Percentiles rank a stretch among this genome's conserved stretches.
phyloP scores from a whole-genome alignment of 2,329 filamentous ascomycete genomes.

The Botryosphaeria dothidea region DNA sequence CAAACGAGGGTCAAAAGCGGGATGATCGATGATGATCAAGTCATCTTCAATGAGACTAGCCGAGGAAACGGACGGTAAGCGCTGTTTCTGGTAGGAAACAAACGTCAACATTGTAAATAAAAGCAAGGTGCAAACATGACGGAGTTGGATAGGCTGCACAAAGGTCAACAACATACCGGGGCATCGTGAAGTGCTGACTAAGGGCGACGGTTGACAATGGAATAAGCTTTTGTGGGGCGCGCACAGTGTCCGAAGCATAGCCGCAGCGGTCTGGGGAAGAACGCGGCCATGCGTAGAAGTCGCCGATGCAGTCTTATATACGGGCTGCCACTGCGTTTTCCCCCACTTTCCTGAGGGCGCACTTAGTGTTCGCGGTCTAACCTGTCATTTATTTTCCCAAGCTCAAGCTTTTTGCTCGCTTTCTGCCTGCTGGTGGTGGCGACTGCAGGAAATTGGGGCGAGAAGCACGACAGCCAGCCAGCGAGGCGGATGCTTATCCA shows the following conservation, averaged over 20 bases:
- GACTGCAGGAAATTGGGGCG: neutral
- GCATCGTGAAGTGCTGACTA: neutral
- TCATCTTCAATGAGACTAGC: neutral
- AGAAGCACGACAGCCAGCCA: neutral
- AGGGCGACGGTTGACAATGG: neutral
- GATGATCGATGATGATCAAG: neutral
- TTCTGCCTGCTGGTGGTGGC: neutral
- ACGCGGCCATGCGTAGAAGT: neutral
- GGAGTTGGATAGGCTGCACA: neutral
- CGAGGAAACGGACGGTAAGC: neutral
- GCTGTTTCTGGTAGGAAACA: neutral
- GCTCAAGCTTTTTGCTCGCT: neutral
- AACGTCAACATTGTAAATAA: neutral
- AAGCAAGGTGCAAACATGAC: neutral
- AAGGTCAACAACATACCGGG: neutral
- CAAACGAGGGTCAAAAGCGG: neutral
- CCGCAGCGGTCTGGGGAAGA: neutral
- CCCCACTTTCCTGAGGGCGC: neutral
- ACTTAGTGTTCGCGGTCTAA: neutral
- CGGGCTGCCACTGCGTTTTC: neutral
- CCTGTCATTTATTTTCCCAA: neutral
- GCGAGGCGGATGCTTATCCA: neutral
- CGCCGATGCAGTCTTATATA: neutral
- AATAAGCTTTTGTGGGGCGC: neutral
- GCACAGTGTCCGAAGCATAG: neutral